Percentiles rank a stretch among this genome's conserved stretches.
Evolutionary conservation across 176 grass and related monocot species (phyloP).

Genomic region (Bonia amplexicaulis): DNA sequence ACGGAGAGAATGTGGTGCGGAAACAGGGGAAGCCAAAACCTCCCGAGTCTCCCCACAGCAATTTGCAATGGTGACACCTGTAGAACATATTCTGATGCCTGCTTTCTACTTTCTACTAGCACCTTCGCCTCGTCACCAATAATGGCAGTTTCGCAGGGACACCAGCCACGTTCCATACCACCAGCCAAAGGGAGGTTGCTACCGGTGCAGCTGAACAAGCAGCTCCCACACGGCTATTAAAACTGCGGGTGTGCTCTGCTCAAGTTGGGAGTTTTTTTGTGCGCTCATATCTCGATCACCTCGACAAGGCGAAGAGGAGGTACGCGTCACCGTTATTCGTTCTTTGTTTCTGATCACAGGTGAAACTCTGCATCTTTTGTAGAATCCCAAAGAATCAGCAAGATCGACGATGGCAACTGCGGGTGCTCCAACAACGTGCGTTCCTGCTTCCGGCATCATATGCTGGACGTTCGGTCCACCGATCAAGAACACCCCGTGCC

Average conservation of each 20-base stretch:
- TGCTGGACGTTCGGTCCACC: neutral
- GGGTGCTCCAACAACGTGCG: neutral
- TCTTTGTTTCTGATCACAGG: neutral
- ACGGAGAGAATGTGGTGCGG: too few species aligned
- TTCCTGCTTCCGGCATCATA: neutral
- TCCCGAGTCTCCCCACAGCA: neutral
- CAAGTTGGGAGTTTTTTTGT: neutral
- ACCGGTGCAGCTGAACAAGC: neutral
- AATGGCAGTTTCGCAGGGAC: slow-evolving; percentile 20
- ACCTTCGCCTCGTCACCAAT: slow-evolving; percentile 23
- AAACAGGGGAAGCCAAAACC: neutral
- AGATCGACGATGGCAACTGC: neutral
- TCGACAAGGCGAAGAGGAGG: neutral
- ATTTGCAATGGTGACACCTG: neutral
- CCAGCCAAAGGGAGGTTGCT: neutral
- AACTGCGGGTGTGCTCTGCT: neutral
- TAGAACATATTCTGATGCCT: neutral
- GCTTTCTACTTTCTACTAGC: neutral
- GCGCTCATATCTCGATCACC: neutral
- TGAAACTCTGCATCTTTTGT: neutral
- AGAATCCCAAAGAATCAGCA: neutral
- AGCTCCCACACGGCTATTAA: neutral
- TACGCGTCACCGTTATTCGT: neutral
- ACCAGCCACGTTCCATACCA: neutral
- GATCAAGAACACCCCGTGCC: neutral